Evolutionary conservation across 177 flowering plant genomes (phyloP).

Genomic region (Tripterygium wilfordii): DNA sequence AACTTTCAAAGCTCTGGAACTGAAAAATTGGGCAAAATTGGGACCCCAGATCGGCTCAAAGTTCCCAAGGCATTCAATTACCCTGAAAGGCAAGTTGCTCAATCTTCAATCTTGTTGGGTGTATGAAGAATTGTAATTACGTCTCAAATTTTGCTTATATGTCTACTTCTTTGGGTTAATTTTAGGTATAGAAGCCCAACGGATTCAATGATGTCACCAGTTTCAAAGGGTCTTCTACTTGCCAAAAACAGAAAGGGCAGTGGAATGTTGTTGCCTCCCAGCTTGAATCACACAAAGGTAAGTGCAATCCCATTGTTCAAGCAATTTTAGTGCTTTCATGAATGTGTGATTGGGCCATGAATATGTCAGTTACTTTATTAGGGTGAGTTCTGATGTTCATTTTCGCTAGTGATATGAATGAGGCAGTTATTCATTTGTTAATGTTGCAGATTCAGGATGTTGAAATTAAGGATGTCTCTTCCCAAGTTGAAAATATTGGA

Average conservation of each 20-base stretch:
- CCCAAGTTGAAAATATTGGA: too few relatives aligned
- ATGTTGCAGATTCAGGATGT: too few relatives aligned
- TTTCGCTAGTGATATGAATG: too few relatives aligned
- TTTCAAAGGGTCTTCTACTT: conserved; percentile 63
- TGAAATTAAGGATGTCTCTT: too few relatives aligned
- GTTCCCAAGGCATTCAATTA: conserved; percentile 58
- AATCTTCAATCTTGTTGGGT: background rate
- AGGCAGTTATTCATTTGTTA: too few relatives aligned
- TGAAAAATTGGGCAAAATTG: conserved; percentile 16
- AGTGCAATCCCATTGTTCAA: conserved; percentile 14
- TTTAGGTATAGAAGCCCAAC: conserved; percentile 74
- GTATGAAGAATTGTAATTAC: background rate
- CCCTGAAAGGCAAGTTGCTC: conserved; percentile 43
- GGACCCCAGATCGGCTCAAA: conserved; percentile 44
- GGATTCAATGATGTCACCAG: conserved; percentile 70
- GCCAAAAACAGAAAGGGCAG: conserved; percentile 46
- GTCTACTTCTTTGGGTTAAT: conserved; percentile 1
- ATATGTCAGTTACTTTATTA: too few relatives aligned
- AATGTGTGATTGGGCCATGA: too few relatives aligned
- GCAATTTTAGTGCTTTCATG: too few relatives aligned
- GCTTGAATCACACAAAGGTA: conserved; percentile 24
- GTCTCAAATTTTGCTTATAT: background rate
- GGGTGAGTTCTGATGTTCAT: too few relatives aligned
- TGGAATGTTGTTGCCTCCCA: conserved; percentile 32
- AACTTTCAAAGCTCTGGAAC: background rate